phyloP scores from a whole-genome alignment of 2,329 filamentous ascomycete genomes.

The Fusarium miscanthi region DNA sequence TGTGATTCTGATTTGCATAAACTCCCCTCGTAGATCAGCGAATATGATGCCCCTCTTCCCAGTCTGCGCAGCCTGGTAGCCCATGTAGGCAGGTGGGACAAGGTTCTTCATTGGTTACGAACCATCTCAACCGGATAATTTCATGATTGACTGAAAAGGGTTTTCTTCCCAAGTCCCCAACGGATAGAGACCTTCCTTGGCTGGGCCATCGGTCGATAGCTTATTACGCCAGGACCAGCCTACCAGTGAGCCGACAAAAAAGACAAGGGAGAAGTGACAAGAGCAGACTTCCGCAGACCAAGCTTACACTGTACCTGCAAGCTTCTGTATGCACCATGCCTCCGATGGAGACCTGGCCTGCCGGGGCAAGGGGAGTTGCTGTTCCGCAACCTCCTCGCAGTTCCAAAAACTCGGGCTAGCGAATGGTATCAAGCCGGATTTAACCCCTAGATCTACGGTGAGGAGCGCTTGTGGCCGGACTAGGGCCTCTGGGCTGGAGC shows the following conservation, averaged over 20 bases:
- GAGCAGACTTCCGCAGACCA: slow-evolving; percentile 16
- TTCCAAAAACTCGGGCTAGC: slow-evolving; percentile 41
- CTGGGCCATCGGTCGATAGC: slow-evolving; percentile 28
- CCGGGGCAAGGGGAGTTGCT: slow-evolving; percentile 36
- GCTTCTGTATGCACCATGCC: slow-evolving; percentile 1
- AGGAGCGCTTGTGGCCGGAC: slow-evolving; percentile 34
- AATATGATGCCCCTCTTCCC: slow-evolving; percentile 11
- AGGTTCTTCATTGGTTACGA: slow-evolving; percentile 15
- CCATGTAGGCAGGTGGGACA: neutral
- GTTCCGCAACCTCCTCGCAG: slow-evolving; percentile 32
- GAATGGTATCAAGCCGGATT: slow-evolving; percentile 35
- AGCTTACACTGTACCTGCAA: slow-evolving; percentile 18
- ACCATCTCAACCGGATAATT: slow-evolving; percentile 14
- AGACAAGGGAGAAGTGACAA: slow-evolving; percentile 31
- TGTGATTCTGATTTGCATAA: slow-evolving; percentile 32
- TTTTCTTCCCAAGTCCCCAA: slow-evolving; percentile 14
- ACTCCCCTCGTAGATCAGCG: slow-evolving; percentile 8
- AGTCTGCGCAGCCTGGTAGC: neutral
- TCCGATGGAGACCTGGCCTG: slow-evolving; percentile 28
- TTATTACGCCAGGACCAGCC: slow-evolving; percentile 13
- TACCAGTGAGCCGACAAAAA: slow-evolving; percentile 7
- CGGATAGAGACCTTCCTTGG: slow-evolving; percentile 5
- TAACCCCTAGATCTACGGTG: slow-evolving; percentile 41
- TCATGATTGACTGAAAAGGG: slow-evolving; percentile 26
- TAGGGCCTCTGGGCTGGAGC: slow-evolving; percentile 31